Base-by-base conservation (phyloP, 2,329 filamentous ascomycete species). In the Colletotrichum sublineola region DNA sequence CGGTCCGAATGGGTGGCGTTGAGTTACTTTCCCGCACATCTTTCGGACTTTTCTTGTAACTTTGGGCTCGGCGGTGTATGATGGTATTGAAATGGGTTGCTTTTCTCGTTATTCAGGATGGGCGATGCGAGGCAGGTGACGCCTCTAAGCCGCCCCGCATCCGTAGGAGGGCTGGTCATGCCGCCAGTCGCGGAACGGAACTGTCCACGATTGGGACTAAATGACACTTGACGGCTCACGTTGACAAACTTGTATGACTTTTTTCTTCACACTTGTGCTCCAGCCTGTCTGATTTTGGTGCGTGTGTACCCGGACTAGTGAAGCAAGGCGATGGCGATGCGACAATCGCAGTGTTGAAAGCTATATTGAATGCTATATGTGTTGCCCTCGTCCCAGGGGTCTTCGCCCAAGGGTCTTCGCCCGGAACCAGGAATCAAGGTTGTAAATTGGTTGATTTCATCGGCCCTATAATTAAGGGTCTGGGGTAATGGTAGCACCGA, bases 51-150 rank as follows among this genome's bases (percentile, higher is more conserved):
- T 52, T 40, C 67, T 67, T 70, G 63, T 70, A 66, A 80, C 80
- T 63, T 74, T 74, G 74, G 81, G 81, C 77, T 79, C 76, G 81
- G 79, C 75, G 81, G 81, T 83, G 82, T 82, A 84, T 81, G 81
- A 82, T 79, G 81, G 81, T 78, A 82, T 80, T 78, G 79, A 76
- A 81, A 63, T 56, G 61, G 61, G 48, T 60, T 60, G 42, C 33
- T 70, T 67, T 70, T 67, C 48, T 44, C 44, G 52, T 69, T 66
- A 53, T 53, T 66, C 62, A 67, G 63, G 67, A 67, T 40, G 44
- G 67, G 38, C 55, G 38, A 31, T 56, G 31, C n/a, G 52, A 69
- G 50, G 57, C 48, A 62, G 57, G 38, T 38, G 48, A 63, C n/a
- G 65, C 65, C 36, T 53, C 40, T 36, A 53, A 33, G 57, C 65